A percentile compares a stretch with the other conserved stretches of the same genome.
These are phyloP conservation scores for Xylaria scruposa DNA, from an alignment of 495 filamentous ascomycete genomes.

Conservation along the genomic window DNA sequence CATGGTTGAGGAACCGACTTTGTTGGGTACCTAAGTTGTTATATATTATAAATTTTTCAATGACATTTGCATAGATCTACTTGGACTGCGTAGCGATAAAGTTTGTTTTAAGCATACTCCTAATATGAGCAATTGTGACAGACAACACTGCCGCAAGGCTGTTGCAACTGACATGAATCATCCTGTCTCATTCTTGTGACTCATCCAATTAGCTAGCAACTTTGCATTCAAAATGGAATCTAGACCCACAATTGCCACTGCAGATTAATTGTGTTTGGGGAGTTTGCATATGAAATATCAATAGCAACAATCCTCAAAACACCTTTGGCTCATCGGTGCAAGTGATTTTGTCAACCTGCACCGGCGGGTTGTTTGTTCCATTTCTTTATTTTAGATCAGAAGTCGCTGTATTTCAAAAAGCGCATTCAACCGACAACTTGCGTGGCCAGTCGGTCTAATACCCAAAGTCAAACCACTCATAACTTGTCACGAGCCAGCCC, in stretches of 20 bases:
- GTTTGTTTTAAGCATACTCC: background rate
- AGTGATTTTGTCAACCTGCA: background rate
- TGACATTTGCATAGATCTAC: background rate
- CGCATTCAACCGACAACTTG: constrained; percentile 34
- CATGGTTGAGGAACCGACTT: background rate
- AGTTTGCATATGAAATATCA: constrained; percentile 8
- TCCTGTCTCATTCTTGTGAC: constrained; percentile 28
- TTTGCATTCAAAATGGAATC: constrained; percentile 40
- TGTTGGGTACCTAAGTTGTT: too few species aligned
- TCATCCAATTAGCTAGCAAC: constrained; percentile 27
- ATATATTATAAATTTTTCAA: background rate
- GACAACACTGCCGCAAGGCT: constrained; percentile 13
- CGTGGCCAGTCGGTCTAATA: background rate
- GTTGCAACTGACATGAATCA: constrained; percentile 26
- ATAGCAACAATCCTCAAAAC: constrained; percentile 16
- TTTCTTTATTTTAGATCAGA: constrained; percentile 32
- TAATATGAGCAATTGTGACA: background rate
- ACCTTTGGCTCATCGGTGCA: background rate
- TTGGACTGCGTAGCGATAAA: background rate
- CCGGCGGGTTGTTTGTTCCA: background rate
- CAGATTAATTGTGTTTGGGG: background rate
- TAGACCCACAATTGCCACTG: constrained; percentile 30
- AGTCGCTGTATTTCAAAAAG: constrained; percentile 65
- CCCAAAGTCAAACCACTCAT: background rate
- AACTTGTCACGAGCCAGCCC: background rate